Conservation (phyloP, 2,329 filamentous ascomycete genomes). For the Aureobasidium sp. region DNA sequence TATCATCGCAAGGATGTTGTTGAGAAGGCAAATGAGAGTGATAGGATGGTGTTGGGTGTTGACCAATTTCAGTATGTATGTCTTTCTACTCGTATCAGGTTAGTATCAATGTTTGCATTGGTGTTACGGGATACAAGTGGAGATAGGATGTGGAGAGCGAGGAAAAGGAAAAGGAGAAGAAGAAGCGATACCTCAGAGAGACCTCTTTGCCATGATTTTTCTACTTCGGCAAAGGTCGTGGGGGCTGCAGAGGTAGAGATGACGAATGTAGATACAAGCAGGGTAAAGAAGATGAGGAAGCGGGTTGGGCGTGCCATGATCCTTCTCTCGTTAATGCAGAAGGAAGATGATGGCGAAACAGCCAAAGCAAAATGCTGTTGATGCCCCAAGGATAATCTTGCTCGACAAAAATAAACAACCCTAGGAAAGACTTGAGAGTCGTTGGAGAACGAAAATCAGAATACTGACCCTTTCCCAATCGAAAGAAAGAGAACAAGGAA, state of each 20-base stretch:
- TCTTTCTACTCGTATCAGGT: background rate
- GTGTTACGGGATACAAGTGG: background rate
- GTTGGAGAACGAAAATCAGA: too few species aligned
- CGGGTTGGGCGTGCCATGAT: background rate
- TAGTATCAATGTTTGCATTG: background rate
- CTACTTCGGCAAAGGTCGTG: background rate
- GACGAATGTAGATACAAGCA: background rate
- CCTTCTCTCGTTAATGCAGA: background rate
- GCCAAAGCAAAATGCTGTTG: background rate
- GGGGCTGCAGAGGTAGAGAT: background rate
- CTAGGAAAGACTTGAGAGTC: background rate
- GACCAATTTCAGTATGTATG: background rate
- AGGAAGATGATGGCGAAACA: background rate
- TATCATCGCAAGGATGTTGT: background rate
- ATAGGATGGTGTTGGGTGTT: background rate
- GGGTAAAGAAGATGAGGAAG: background rate
- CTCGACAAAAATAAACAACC: too few species aligned
- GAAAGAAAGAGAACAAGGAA: background rate
- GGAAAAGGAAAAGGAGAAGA: background rate
- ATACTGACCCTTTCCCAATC: background rate
- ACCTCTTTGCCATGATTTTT: slow-evolving; percentile 11
- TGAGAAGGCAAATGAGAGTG: background rate
- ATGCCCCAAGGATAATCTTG: background rate
- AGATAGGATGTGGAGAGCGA: background rate
- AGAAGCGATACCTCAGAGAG: slow-evolving; percentile 8